Base-by-base conservation (phyloP, 352 stramenopile species). In the Phytopythium boreale region DNA sequence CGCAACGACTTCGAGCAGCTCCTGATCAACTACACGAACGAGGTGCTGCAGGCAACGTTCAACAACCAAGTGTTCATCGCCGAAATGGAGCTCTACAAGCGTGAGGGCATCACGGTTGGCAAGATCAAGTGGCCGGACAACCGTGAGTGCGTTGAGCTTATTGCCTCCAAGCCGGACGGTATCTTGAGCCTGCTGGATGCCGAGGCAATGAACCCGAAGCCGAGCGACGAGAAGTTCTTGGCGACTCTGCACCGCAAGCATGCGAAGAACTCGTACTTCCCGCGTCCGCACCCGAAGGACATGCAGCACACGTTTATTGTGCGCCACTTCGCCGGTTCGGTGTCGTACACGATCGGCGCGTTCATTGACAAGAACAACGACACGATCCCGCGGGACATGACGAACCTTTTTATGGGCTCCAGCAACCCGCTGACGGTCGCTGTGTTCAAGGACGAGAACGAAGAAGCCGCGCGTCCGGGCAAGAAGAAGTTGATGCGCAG, bases 351-450 rank as follows among this genome's bases (percentile, higher is more conserved):
- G 60, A 84, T 96, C 56, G 89, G 89, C 49, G 76, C 79, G 24
- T 97, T 99, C 69, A 90, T 99, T 44, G 88, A 98, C 68, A 98
- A 98, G 72, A 99, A 99, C 77, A 95, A 97, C 65, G 96, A 99
- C 70, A 96, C 88, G 59, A 93, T 99, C 56, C 89, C 89, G 43
- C 67, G 74, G 43, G 90, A 96, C 63, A 90, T 96, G 84, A 66
- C 75, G 27, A 82, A 88, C n/a, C 70, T 97, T 3, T 96, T 97
- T 58, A 59, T 85, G 29, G 70, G 75, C 17, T 95, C 87, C 51
- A 72, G 62, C 19, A 94, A 92, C 68, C 71, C 69, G 15, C 64
- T 95, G 47, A 63, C 89, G 14, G 68, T 74, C 36, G 76, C 79
- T 19, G 79, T 97, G 27, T 96, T 96, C 64, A 70, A 82, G 60